Percentiles rank a stretch among this genome's conserved stretches.
These are phyloP conservation scores for Carpinus fangiana DNA, from an alignment of 306 rosid genomes.

Conservation along the genomic window DNA sequence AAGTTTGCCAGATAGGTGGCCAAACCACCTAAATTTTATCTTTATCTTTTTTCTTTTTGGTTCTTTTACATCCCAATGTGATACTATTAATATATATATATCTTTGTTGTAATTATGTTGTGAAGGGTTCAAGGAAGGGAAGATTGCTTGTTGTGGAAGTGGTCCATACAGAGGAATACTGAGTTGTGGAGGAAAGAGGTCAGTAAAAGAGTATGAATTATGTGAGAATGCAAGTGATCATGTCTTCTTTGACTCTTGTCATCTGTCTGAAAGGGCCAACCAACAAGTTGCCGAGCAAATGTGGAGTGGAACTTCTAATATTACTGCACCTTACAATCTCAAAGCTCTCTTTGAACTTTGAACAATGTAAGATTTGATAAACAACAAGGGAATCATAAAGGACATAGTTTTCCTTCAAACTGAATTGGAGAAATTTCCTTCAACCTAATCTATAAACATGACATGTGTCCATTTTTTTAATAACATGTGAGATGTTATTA, in stretches of 20 bases:
- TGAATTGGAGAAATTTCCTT: too few species aligned
- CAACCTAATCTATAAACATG: too few species aligned
- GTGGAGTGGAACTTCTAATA: constrained; percentile 31
- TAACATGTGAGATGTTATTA: too few species aligned
- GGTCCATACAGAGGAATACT: constrained; percentile 30
- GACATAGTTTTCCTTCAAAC: too few species aligned
- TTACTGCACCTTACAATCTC: constrained; percentile 31
- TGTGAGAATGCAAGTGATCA: constrained; percentile 32
- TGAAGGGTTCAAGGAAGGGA: constrained; percentile 42
- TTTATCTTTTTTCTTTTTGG: too few species aligned
- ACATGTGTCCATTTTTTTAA: too few species aligned
- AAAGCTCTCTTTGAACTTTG: constrained; percentile 29
- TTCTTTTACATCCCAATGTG: neutral
- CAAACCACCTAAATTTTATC: too few species aligned
- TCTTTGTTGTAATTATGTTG: too few species aligned
- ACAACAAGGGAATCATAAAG: neutral
- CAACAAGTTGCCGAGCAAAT: constrained; percentile 27
- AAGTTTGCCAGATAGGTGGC: too few species aligned
- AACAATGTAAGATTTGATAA: neutral
- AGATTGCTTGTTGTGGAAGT: constrained; percentile 40
- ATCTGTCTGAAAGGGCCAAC: constrained; percentile 29
- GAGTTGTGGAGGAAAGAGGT: constrained; percentile 41
- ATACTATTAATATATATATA: neutral
- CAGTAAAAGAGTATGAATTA: constrained; percentile 18
- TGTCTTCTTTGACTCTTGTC: constrained; percentile 41